phyloP scores from a whole-genome alignment of 148 eudicot species.

The Rhododendron ovatum region DNA sequence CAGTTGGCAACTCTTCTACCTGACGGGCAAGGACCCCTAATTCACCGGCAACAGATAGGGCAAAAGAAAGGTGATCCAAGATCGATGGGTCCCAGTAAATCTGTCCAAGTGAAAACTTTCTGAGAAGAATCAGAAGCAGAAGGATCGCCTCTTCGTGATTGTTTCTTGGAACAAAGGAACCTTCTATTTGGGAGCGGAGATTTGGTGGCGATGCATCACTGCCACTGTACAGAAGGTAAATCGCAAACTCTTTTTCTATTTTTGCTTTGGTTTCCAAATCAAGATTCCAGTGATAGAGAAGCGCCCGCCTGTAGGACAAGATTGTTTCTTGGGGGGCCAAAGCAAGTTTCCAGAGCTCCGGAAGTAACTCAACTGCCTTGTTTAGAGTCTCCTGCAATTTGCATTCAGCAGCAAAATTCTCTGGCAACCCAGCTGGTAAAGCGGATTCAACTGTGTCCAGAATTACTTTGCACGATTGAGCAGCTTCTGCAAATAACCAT shows the following conservation, averaged over 20 bases:
- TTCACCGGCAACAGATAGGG: conserved; percentile 57
- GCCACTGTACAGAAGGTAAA: conserved; percentile 75
- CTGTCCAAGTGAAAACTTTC: conserved; percentile 31
- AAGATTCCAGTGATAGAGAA: conserved; percentile 70
- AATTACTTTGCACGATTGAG: conserved; percentile 73
- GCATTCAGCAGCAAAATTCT: conserved; percentile 44
- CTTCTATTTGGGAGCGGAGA: conserved; percentile 63
- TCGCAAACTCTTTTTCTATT: conserved; percentile 61
- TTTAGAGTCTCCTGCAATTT: conserved; percentile 65
- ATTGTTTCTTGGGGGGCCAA: conserved; percentile 50
- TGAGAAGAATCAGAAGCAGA: conserved; percentile 51
- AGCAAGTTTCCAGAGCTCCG: conserved; percentile 67
- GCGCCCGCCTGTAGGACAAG: conserved; percentile 61
- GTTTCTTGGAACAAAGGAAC: conserved; percentile 68
- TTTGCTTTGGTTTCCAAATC: conserved; percentile 50
- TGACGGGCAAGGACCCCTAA: conserved; percentile 38
- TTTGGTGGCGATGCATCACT: conserved; percentile 60
- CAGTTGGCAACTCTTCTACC: conserved; percentile 66
- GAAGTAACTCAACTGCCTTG: conserved; percentile 73
- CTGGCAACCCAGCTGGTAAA: conserved; percentile 70
- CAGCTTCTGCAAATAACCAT: conserved; percentile 69
- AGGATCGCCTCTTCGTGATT: conserved; percentile 81
- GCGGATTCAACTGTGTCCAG: conserved; percentile 68
- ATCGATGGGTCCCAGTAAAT: conserved; percentile 69
- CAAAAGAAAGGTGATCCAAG: conserved; percentile 73